Percentiles rank a stretch among this genome's conserved stretches.
These are phyloP conservation scores for Globisporangium alternatum DNA, from an alignment of 352 stramenopile genomes.

Conservation along the genomic window DNA sequence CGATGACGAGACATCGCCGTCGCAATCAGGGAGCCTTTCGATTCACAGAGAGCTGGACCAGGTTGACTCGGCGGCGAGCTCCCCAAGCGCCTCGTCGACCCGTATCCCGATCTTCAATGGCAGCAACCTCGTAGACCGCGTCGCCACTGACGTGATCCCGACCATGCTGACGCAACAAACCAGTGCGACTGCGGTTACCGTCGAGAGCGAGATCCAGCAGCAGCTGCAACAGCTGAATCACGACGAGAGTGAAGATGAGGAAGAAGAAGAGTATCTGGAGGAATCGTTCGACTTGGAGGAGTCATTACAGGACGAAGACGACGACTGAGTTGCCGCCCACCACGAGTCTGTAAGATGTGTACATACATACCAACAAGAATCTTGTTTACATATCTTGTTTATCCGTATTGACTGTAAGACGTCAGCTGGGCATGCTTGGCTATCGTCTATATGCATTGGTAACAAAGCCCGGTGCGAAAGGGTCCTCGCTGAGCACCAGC, in stretches of 20 bases:
- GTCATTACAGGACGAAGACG: conserved; percentile 58
- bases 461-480: conserved; percentile 46
- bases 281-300: conserved; percentile 78
- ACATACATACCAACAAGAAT: not conserved
- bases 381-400: not conserved
- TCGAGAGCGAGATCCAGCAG: conserved; percentile 9
- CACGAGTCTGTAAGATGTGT: not conserved
- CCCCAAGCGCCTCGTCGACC: conserved; percentile 13
- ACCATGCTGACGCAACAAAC: conserved; percentile 15
- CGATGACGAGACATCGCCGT: not conserved
- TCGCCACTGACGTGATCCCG: conserved; percentile 15
- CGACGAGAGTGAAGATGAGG: conserved; percentile 24
- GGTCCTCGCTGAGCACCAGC: conserved; percentile 36
- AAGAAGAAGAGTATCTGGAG: conserved; percentile 50
- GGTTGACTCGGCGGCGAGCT: not conserved
- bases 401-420: not conserved
- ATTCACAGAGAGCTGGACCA: not conserved
- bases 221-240: not conserved
- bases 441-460: conserved; percentile 27
- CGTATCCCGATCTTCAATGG: conserved; percentile 23
- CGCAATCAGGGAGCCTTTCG: not conserved
- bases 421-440: not conserved
- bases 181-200: not conserved
- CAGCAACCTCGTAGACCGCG: conserved; percentile 20
- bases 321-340: conserved; percentile 6